Conservation (phyloP, 257 asterid species). For the Penstemon newberryi region DNA sequence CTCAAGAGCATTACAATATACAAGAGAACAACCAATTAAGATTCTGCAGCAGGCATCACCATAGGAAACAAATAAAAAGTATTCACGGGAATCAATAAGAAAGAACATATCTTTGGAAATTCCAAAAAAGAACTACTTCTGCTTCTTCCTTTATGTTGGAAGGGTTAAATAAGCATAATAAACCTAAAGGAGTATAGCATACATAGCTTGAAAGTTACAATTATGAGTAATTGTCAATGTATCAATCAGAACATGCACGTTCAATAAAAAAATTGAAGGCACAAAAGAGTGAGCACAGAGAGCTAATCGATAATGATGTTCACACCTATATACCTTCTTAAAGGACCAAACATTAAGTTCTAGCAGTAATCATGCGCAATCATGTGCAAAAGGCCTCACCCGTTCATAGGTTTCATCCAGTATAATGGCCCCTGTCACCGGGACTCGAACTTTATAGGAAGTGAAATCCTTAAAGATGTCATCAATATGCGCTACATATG, state of each 20-base stretch:
- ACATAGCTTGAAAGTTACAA: not conserved
- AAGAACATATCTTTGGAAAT: not conserved
- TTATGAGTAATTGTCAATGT: not conserved
- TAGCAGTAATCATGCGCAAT: slow-evolving; percentile 6
- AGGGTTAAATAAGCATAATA: slow-evolving; percentile 7
- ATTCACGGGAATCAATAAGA: not conserved
- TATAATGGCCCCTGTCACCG: too few species aligned
- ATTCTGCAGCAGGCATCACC: not conserved
- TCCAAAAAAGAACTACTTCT: not conserved
- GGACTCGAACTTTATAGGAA: too few species aligned
- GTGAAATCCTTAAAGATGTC: too few species aligned
- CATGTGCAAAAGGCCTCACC: slow-evolving; percentile 44
- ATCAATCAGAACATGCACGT: not conserved
- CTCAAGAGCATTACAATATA: not conserved
- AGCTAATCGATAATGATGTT: not conserved
- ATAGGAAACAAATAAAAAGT: not conserved
- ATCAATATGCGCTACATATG: too few species aligned
- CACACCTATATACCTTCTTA: not conserved
- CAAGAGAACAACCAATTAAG: slow-evolving; percentile 1
- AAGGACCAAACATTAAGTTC: slow-evolving; percentile 12
- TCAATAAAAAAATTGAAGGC: not conserved
- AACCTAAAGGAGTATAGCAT: not conserved
- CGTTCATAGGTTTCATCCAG: too few species aligned
- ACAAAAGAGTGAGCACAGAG: not conserved
- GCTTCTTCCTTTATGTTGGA: not conserved